Conservation (phyloP, 2,329 filamentous ascomycete species). For the Torrubiella hemipterigena region DNA sequence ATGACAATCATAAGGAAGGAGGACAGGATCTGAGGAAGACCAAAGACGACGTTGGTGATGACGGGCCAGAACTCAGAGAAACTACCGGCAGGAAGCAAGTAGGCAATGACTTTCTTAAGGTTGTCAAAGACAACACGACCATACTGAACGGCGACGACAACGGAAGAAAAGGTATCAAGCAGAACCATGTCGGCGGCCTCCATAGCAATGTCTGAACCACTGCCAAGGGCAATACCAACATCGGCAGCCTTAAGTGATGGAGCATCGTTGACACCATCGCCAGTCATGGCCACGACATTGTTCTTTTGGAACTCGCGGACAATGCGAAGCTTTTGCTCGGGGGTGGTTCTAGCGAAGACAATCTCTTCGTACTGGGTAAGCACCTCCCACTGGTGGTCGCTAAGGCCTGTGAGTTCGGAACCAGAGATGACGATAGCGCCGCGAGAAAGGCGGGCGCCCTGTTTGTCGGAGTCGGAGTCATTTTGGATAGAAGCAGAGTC, state of each 20-base stretch:
- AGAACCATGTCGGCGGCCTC: conserved; percentile 74
- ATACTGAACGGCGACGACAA: conserved; percentile 61
- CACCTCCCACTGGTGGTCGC: conserved; percentile 56
- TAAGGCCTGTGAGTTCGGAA: conserved; percentile 52
- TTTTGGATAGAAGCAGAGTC: conserved; percentile 4
- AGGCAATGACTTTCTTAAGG: conserved; percentile 59
- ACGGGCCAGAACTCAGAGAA: conserved; percentile 70
- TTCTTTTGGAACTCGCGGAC: conserved; percentile 60
- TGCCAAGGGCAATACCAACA: conserved; percentile 71
- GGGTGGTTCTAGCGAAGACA: conserved; percentile 63
- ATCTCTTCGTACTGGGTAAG: conserved; percentile 57
- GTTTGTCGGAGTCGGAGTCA: conserved; percentile 12
- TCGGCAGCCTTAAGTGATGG: conserved; percentile 71
- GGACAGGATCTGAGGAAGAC: conserved; percentile 60
- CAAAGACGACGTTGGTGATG: conserved; percentile 60
- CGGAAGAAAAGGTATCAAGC: conserved; percentile 59
- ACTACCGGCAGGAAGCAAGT: conserved; percentile 60
- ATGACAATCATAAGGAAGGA: conserved; percentile 63
- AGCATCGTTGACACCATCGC: conserved; percentile 79
- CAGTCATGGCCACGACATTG: conserved; percentile 70
- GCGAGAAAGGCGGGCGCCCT: conserved; percentile 8
- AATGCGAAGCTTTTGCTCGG: conserved; percentile 69
- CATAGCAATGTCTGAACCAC: conserved; percentile 72
- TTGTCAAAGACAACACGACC: conserved; percentile 72
- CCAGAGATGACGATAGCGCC: conserved; percentile 52